Evolutionary conservation across 2,329 filamentous ascomycete genomes (phyloP).

Genomic region (Cercospora zeina): DNA sequence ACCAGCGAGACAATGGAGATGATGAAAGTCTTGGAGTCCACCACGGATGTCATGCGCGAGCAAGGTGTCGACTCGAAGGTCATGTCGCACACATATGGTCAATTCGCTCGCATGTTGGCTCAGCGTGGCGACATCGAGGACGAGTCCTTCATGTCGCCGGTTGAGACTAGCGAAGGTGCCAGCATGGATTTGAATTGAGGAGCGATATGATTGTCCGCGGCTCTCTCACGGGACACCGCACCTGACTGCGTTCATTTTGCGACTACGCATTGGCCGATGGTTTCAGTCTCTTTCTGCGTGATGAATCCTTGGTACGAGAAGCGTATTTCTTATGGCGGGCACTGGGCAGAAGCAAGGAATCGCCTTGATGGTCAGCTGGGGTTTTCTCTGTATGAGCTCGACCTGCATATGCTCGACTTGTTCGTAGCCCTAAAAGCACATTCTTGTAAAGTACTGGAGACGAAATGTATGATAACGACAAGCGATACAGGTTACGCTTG

Average conservation of each 20-base stretch:
- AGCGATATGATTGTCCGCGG: neutral
- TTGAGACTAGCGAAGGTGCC: neutral
- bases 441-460: neutral
- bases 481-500: neutral
- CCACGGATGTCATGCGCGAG: neutral
- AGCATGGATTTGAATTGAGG: neutral
- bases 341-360: neutral
- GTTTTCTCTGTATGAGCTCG: neutral
- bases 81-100: neutral
- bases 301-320: neutral
- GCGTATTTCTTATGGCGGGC: neutral
- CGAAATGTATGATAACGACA: neutral
- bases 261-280: neutral
- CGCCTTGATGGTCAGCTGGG: neutral
- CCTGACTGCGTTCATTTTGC: neutral
- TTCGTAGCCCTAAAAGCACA: neutral
- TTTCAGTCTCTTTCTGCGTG: neutral
- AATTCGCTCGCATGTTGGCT: conserved; percentile 8
- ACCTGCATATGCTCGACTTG: neutral
- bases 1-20: neutral
- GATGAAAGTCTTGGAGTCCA: conserved; percentile 1
- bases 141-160: neutral
- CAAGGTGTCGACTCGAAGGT: neutral
- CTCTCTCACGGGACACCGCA: neutral
- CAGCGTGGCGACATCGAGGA: neutral